Percentiles rank a stretch among this genome's conserved stretches.
phyloP scores from a whole-genome alignment of 192 early-diverging fungal genomes.

The Pecoramyces ruminantium region DNA sequence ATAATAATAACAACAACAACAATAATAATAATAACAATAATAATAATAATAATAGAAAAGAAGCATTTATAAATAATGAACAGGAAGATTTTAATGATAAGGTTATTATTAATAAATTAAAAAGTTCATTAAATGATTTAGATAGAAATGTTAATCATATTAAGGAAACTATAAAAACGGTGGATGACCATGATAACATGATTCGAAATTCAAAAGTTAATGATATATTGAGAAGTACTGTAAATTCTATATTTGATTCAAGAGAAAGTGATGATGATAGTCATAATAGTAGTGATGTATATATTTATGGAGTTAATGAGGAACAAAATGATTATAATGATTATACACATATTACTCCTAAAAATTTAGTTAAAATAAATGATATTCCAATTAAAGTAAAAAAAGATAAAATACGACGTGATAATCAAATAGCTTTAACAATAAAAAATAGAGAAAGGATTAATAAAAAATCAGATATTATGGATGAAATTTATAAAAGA shows the following conservation, averaged over 20 bases:
- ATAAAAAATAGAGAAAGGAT: background rate
- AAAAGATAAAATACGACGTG: background rate
- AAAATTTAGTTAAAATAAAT: background rate
- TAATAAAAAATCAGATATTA: background rate
- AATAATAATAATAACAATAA: background rate
- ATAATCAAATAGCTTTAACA: background rate
- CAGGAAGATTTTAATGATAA: background rate
- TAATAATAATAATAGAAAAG: too few species aligned
- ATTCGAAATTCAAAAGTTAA: background rate
- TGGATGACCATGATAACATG: background rate
- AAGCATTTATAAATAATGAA: too few species aligned
- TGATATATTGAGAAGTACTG: background rate
- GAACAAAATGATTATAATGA: background rate
- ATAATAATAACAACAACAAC: background rate
- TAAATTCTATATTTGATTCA: background rate
- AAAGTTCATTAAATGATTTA: background rate
- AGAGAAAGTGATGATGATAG: background rate
- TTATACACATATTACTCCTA: background rate
- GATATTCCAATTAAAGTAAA: background rate
- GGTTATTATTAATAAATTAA: background rate
- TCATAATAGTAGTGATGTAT: background rate
- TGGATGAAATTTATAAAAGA: background rate
- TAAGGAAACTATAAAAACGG: background rate
- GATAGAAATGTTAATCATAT: background rate
- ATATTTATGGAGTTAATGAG: too few species aligned